Evolutionary conservation across 345 rosid species (phyloP).

Genomic region (Populus pruinosa): DNA sequence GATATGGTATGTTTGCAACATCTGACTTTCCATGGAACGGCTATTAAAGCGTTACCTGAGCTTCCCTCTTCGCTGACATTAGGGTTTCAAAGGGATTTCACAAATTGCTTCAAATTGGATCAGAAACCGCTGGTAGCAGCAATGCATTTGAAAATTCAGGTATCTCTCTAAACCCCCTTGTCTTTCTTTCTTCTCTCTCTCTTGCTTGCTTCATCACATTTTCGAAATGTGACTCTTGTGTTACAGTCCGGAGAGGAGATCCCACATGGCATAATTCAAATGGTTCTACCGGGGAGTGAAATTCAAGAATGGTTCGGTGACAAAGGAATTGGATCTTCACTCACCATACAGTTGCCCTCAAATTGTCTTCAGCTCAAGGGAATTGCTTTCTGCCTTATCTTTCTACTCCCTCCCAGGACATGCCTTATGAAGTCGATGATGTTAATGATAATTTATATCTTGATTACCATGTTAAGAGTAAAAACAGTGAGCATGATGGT

Average conservation of each 20-base stretch:
- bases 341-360: not conserved
- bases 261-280: accelerated
- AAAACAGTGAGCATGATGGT: too few species aligned
- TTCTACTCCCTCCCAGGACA: not conserved
- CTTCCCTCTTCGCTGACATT: not conserved
- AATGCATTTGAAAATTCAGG: not conserved
- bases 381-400: not conserved
- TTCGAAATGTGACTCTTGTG: not conserved
- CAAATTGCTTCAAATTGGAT: not conserved
- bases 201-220: not conserved
- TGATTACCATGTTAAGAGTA: too few species aligned
- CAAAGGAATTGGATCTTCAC: not conserved
- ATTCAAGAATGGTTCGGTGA: constrained; percentile 14
- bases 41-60: not conserved
- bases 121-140: not conserved
- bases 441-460: too few species aligned
- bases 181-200: not conserved
- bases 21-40: too few species aligned
- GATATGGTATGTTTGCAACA: not conserved
- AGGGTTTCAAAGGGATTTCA: not conserved
- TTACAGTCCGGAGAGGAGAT: not conserved
- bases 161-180: not conserved
- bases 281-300: constrained; percentile 10
- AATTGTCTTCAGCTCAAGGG: not conserved
- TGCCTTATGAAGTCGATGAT: not conserved